Evolutionary conservation across 306 rosid species (phyloP).

Genomic region (Macrotyloma uniflorum): DNA sequence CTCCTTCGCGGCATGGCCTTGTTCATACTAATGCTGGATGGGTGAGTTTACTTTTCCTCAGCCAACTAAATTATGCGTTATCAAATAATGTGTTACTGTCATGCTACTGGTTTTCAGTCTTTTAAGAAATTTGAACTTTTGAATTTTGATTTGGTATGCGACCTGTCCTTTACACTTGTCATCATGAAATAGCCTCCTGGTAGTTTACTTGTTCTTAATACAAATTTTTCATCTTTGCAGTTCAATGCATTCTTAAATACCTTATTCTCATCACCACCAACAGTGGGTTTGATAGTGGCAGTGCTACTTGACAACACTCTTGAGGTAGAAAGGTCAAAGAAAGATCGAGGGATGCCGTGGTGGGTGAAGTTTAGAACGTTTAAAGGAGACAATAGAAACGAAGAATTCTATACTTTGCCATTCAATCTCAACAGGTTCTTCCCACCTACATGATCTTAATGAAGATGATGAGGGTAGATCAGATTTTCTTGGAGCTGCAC

Average conservation of each 20-base stretch:
- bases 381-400: slow-evolving; percentile 92
- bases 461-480: not conserved
- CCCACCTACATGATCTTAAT: slow-evolving; percentile 69
- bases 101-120: not conserved
- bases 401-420: slow-evolving; percentile 91
- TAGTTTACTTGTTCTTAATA: not conserved
- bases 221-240: slow-evolving; percentile 53
- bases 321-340: slow-evolving; percentile 86
- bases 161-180: not conserved
- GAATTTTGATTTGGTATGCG: not conserved
- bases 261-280: slow-evolving; percentile 81
- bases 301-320: slow-evolving; percentile 91
- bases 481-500: slow-evolving; percentile 30
- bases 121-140: not conserved
- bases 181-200: not conserved
- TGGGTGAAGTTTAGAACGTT: slow-evolving; percentile 94
- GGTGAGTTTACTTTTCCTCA: slow-evolving; percentile 55
- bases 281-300: slow-evolving; percentile 83
- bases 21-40: slow-evolving; percentile 87
- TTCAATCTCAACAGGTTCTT: slow-evolving; percentile 94
- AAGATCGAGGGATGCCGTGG: slow-evolving; percentile 99
- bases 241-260: slow-evolving; percentile 91
- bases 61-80: not conserved
- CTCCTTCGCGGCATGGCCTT: slow-evolving; percentile 62
- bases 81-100: not conserved